These are phyloP conservation scores for Ichthyophthirius multifiliis DNA, from an alignment of 169 alveolate genomes.

Conservation along the genomic window DNA sequence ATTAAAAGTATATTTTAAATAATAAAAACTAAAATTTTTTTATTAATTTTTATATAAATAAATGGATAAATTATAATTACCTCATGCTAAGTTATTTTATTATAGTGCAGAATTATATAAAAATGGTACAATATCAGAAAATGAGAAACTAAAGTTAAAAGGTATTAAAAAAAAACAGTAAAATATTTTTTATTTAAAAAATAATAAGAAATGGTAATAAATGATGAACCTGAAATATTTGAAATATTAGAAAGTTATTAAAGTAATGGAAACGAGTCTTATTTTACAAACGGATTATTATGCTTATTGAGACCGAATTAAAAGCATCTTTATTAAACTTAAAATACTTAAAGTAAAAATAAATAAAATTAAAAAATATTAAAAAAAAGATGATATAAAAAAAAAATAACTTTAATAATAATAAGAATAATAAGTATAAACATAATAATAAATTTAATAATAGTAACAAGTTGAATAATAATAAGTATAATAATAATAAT, in stretches of 20 bases:
- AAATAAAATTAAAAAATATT: no score
- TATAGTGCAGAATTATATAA: slow-evolving; percentile 17
- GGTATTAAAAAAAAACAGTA: neutral
- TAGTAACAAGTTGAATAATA: no score
- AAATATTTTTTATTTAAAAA: neutral
- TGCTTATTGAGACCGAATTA: slow-evolving; percentile 7
- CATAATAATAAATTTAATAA: no score
- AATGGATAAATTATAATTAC: slow-evolving; percentile 12
- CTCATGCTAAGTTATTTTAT: slow-evolving; percentile 19
- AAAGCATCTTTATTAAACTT: neutral
- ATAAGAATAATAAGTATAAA: no score
- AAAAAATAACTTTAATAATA: no score
- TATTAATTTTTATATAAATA: no score
- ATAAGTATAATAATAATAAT: no score
- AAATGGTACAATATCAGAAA: neutral
- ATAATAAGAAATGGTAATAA: slow-evolving; percentile 10
- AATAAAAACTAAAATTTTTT: no score
- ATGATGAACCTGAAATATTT: slow-evolving; percentile 16
- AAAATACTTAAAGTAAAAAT: no score
- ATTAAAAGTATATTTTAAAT: no score
- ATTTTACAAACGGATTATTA: neutral
- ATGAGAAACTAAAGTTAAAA: slow-evolving; percentile 13
- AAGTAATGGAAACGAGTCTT: neutral
- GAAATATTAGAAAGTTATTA: slow-evolving; percentile 18
- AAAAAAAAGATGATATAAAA: no score